Evolutionary conservation across 768 basidiomycete species (phyloP).

Genomic region (Phallus indusiatus): DNA sequence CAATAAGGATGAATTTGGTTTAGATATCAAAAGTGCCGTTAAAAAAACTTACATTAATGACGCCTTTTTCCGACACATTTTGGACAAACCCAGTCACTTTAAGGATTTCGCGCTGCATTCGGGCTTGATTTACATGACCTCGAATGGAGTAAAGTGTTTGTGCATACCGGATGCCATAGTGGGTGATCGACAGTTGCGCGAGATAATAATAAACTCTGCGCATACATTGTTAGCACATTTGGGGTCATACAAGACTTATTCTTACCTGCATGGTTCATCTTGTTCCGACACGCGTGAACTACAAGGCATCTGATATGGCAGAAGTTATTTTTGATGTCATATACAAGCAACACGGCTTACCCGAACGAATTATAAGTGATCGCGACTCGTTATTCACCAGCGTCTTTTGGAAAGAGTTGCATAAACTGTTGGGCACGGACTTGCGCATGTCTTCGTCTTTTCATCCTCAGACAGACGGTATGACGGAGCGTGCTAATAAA

Average conservation of each 20-base stretch:
- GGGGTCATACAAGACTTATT: slow-evolving; percentile 24
- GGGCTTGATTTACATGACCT: slow-evolving; percentile 8
- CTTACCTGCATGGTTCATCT: slow-evolving; percentile 20
- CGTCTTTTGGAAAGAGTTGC: slow-evolving; percentile 24
- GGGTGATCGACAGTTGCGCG: slow-evolving; percentile 1
- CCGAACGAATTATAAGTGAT: slow-evolving; percentile 24
- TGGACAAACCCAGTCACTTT: not conserved
- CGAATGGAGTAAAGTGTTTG: not conserved
- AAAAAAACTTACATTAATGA: slow-evolving; percentile 12
- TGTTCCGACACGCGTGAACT: slow-evolving; percentile 23
- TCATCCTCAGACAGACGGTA: slow-evolving; percentile 30
- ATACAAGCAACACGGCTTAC: slow-evolving; percentile 38
- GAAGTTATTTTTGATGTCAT: slow-evolving; percentile 28
- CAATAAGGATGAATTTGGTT: slow-evolving; percentile 1
- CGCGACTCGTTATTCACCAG: slow-evolving; percentile 25
- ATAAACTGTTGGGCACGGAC: slow-evolving; percentile 19
- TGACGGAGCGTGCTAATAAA: slow-evolving; percentile 22
- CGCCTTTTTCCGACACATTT: slow-evolving; percentile 20
- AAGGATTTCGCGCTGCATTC: slow-evolving; percentile 7
- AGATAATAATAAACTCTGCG: slow-evolving; percentile 11
- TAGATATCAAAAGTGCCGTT: slow-evolving; percentile 11
- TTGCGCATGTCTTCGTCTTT: slow-evolving; percentile 23
- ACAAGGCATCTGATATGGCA: slow-evolving; percentile 25
- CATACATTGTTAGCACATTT: slow-evolving; percentile 33
- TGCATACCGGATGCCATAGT: slow-evolving; percentile 9